These are phyloP conservation scores for Limnomonas spitsbergensis DNA, from an alignment of 139 green algal species.

Conservation along the genomic window DNA sequence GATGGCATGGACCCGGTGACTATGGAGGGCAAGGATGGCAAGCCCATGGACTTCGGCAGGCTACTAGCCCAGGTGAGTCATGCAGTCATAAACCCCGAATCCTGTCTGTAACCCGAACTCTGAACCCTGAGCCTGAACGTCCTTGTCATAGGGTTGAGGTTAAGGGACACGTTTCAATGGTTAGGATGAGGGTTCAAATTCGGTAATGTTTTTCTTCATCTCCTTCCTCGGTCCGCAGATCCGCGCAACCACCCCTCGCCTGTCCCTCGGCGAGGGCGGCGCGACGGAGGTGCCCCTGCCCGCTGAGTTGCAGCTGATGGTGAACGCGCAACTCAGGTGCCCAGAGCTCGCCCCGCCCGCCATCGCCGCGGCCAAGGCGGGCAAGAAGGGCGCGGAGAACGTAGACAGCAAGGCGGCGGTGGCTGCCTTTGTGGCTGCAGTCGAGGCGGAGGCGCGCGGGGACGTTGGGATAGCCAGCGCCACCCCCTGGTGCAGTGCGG, in stretches of 20 bases:
- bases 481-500: constrained; percentile 48
- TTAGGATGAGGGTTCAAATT: too few species aligned
- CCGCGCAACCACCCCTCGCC: neutral
- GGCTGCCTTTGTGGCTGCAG: too few species aligned
- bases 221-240: neutral
- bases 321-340: constrained; percentile 28
- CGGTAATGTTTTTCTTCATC: too few species aligned
- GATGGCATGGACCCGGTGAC: constrained; percentile 91
- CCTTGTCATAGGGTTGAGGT: too few species aligned
- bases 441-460: too few species aligned
- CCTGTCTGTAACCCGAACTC: too few species aligned
- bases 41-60: constrained; percentile 65
- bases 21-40: constrained; percentile 82
- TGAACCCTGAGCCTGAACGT: too few species aligned
- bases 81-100: neutral
- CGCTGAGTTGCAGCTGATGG: constrained; percentile 33
- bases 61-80: constrained; percentile 50
- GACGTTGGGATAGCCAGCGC: too few species aligned
- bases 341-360: constrained; percentile 15
- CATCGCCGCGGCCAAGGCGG: too few species aligned
- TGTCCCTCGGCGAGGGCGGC: constrained; percentile 13
- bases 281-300: constrained; percentile 53
- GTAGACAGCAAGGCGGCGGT: too few species aligned
- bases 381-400: too few species aligned
- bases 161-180: too few species aligned